A percentile compares a stretch with the other conserved stretches of the same genome.
Evolutionary conservation across 2,329 filamentous ascomycete species (phyloP).

Genomic region (Cordyceps cicadae): DNA sequence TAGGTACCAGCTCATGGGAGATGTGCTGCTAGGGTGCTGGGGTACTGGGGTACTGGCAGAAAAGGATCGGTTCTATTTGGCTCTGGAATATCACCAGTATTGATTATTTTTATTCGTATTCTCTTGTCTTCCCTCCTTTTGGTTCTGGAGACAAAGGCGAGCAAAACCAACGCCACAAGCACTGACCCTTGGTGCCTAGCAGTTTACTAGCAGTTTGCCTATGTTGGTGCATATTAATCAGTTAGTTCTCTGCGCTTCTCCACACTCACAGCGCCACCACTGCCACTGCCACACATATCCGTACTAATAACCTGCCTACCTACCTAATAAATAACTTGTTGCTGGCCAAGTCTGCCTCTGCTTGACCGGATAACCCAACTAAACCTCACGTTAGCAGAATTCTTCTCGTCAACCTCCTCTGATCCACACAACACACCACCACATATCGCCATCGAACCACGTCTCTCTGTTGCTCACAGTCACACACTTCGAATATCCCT

Average conservation of each 20-base stretch:
- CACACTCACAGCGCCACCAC: neutral
- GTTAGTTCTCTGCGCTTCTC: neutral
- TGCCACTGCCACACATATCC: neutral
- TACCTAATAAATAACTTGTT: neutral
- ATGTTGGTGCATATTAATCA: neutral
- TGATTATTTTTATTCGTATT: neutral
- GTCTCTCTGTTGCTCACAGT: neutral
- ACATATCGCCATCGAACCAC: neutral
- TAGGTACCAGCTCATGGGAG: no score
- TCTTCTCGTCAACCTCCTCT: slow-evolving; percentile 6
- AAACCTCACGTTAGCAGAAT: slow-evolving; percentile 10
- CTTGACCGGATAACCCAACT: neutral
- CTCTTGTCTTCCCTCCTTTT: neutral
- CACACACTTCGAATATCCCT: neutral
- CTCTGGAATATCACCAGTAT: neutral
- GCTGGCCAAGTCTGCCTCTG: neutral
- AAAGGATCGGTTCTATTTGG: neutral
- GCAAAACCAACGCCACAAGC: neutral
- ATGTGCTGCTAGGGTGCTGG: no score
- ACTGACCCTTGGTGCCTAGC: neutral
- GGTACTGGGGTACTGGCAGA: neutral
- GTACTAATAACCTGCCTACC: neutral
- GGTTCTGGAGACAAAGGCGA: no score
- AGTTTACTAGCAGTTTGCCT: neutral
- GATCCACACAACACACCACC: slow-evolving; percentile 13